Conservation (phyloP, 495 filamentous ascomycete species). For the Daldinia caldariorum region DNA sequence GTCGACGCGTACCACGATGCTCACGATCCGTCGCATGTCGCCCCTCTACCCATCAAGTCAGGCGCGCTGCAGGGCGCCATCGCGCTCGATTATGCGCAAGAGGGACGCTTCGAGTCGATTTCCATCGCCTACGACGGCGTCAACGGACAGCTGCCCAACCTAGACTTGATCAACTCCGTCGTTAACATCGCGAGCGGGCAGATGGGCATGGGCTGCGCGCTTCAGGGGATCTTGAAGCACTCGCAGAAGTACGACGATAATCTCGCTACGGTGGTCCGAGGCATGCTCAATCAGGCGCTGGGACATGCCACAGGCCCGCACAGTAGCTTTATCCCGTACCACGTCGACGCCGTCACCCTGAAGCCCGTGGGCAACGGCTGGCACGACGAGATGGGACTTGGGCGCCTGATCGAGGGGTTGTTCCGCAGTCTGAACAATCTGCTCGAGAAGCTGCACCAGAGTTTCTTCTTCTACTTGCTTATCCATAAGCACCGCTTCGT, state of each 20-base stretch:
- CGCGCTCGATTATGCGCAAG: slow-evolving; percentile 90
- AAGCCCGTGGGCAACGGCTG: slow-evolving; percentile 89
- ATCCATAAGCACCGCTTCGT: slow-evolving; percentile 92
- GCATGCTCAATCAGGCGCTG: slow-evolving; percentile 90
- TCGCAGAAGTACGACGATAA: slow-evolving; percentile 82
- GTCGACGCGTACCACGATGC: slow-evolving; percentile 96
- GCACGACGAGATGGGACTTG: slow-evolving; percentile 97
- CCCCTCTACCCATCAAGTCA: slow-evolving; percentile 87
- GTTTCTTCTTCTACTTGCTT: slow-evolving; percentile 98
- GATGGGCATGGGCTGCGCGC: slow-evolving; percentile 82
- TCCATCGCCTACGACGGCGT: slow-evolving; percentile 96
- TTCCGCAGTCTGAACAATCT: slow-evolving; percentile 95
- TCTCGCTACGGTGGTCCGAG: slow-evolving; percentile 87
- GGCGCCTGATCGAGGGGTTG: slow-evolving; percentile 85
- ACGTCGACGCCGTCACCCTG: slow-evolving; percentile 94
- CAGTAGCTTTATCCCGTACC: slow-evolving; percentile 95
- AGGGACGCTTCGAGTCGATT: slow-evolving; percentile 81
- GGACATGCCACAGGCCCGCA: slow-evolving; percentile 92
- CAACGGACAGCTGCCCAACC: slow-evolving; percentile 93
- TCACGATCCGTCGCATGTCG: slow-evolving; percentile 71
- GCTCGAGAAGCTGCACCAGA: slow-evolving; percentile 96
- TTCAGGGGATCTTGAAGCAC: slow-evolving; percentile 91
- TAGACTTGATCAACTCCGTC: slow-evolving; percentile 96
- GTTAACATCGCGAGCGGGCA: slow-evolving; percentile 86
- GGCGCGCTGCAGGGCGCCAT: slow-evolving; percentile 92